Evolutionary conservation across 2,329 filamentous ascomycete genomes (phyloP).

Genomic region (Pseudopyricularia javanii): DNA sequence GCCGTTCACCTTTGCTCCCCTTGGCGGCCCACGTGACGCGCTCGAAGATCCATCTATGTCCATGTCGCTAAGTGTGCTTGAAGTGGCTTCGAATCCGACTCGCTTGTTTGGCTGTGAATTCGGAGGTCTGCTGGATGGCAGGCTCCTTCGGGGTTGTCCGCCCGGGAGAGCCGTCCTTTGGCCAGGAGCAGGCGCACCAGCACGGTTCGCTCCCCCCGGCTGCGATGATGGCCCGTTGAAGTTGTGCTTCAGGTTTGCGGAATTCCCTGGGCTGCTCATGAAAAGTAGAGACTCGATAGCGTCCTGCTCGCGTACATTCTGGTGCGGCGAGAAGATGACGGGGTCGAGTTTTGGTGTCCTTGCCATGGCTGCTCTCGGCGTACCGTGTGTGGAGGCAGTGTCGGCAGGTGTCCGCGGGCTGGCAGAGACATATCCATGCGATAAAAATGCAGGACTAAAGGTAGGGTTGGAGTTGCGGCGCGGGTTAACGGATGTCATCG

Average conservation of each 20-base stretch:
- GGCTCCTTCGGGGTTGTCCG: conserved; percentile 35
- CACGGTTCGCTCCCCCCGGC: conserved; percentile 20
- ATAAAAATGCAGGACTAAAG: conserved; percentile 36
- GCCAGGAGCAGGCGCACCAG: conserved; percentile 7
- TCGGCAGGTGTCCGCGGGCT: conserved; percentile 22
- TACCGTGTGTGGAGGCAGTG: conserved; percentile 26
- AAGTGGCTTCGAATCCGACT: conserved; percentile 34
- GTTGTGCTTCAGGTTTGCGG: conserved; percentile 45
- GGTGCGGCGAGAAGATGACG: conserved; percentile 55
- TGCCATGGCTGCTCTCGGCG: conserved; percentile 15
- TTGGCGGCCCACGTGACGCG: conserved; percentile 24
- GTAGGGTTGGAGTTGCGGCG: conserved; percentile 38
- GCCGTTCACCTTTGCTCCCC: conserved; percentile 28
- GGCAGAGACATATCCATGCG: conserved; percentile 27
- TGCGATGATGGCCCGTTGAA: conserved; percentile 31
- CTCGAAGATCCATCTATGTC: conserved; percentile 27
- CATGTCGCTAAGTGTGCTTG: conserved; percentile 30
- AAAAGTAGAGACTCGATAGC: conserved; percentile 71
- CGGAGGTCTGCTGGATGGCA: conserved; percentile 31
- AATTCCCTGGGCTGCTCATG: conserved; percentile 69
- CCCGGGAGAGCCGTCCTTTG: conserved; percentile 30
- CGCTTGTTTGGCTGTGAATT: conserved; percentile 27
- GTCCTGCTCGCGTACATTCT: conserved; percentile 63
- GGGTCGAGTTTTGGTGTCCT: conserved; percentile 31
- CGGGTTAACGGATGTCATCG: conserved; percentile 24